These are phyloP conservation scores for Isoetes engelmannii DNA, from an alignment of 83 land plant species.

Conservation along the genomic window DNA sequence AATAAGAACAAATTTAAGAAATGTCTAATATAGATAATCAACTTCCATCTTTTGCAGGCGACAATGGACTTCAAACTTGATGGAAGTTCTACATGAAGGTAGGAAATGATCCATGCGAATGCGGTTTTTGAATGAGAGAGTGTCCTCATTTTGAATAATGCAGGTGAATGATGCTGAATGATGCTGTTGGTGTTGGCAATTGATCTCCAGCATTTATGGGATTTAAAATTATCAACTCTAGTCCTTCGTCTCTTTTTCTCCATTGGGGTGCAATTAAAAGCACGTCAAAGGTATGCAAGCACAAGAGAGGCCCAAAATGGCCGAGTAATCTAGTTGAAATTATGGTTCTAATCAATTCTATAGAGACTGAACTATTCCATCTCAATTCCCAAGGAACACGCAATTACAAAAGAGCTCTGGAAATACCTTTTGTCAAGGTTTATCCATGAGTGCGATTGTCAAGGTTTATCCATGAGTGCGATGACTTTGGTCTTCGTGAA, in stretches of 20 bases:
- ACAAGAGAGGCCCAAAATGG: neutral
- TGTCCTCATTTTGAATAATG: neutral
- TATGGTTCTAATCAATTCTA: neutral
- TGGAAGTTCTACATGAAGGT: conserved; percentile 51
- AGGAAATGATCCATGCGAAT: neutral
- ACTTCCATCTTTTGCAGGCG: conserved; percentile 33
- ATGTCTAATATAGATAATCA: neutral
- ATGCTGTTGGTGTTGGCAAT: conserved; percentile 25
- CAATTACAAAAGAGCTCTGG: conserved; percentile 53
- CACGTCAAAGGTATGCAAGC: conserved; percentile 34
- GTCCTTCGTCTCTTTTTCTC: conserved; percentile 44
- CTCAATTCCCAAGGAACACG: conserved; percentile 54
- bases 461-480: too few relatives aligned
- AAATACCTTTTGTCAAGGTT: conserved; percentile 60
- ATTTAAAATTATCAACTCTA: conserved; percentile 44
- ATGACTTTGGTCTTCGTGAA: neutral
- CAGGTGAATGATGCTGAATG: too few relatives aligned
- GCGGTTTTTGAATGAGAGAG: neutral
- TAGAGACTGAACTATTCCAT: conserved; percentile 56
- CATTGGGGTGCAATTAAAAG: conserved; percentile 85
- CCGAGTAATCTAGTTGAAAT: neutral
- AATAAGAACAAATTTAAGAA: too few relatives aligned
- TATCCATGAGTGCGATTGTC: neutral
- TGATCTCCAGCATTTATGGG: conserved; percentile 33
- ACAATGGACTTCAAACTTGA: conserved; percentile 55